Percentiles rank a stretch among this genome's conserved stretches.
These are phyloP conservation scores for Plasmodium sp. DNA, from an alignment of 169 alveolate genomes.

Conservation along the genomic window DNA sequence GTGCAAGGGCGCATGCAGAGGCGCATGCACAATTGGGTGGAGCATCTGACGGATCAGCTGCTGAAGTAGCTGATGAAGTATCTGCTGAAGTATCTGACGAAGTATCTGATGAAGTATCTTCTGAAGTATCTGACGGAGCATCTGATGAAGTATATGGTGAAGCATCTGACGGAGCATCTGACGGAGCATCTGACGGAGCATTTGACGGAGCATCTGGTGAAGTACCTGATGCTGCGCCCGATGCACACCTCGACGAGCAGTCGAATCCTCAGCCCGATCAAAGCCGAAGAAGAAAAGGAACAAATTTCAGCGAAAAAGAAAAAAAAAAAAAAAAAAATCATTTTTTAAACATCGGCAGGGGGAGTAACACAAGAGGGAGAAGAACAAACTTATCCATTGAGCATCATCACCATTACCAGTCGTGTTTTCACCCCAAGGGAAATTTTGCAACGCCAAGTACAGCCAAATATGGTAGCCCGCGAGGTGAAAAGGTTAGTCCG, in stretches of 20 bases:
- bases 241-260: background rate
- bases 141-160: too few species aligned
- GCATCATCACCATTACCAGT: background rate
- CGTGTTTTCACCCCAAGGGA: background rate
- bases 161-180: too few species aligned
- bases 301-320: background rate
- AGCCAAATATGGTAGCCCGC: background rate
- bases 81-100: too few species aligned
- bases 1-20: background rate
- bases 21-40: background rate
- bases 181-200: too few species aligned
- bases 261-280: background rate
- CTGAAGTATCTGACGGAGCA: too few species aligned
- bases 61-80: too few species aligned
- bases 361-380: background rate
- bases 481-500: background rate
- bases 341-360: background rate
- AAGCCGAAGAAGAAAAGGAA: background rate
- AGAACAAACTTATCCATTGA: background rate
- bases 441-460: background rate
- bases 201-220: too few species aligned
- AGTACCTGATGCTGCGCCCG: too few species aligned
- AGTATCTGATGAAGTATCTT: too few species aligned
- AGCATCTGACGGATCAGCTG: background rate
- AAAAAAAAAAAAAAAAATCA: background rate